These are phyloP conservation scores for Solanum etuberosum DNA, from an alignment of 257 asterid species.

Conservation along the genomic window DNA sequence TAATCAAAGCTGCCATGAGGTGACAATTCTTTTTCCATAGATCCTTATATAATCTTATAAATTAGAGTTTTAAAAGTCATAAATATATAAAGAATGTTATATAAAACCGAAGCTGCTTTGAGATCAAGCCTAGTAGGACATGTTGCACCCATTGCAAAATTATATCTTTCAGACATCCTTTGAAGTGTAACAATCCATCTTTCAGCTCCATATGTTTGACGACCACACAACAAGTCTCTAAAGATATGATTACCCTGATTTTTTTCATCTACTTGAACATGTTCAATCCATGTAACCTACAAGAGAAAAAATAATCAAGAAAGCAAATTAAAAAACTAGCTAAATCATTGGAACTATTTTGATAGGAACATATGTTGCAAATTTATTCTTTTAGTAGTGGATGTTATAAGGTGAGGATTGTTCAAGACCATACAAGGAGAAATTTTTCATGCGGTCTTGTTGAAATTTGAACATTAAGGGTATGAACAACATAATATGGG, in stretches of 20 bases:
- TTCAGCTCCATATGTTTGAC: slow-evolving; percentile 59
- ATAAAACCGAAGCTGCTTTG: slow-evolving; percentile 31
- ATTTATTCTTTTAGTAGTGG: too few relatives aligned
- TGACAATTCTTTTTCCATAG: too few relatives aligned
- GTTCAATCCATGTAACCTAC: too few relatives aligned
- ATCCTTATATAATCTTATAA: not conserved
- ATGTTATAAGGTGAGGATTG: too few relatives aligned
- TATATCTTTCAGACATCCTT: slow-evolving; percentile 50
- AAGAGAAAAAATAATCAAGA: too few relatives aligned
- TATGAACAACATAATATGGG: too few relatives aligned
- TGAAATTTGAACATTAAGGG: too few relatives aligned
- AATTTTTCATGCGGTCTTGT: too few relatives aligned
- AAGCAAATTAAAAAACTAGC: too few relatives aligned
- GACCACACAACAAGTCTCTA: slow-evolving; percentile 35
- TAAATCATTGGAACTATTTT: too few relatives aligned
- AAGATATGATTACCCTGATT: slow-evolving; percentile 34
- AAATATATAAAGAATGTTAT: not conserved
- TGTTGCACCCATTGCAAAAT: slow-evolving; percentile 26
- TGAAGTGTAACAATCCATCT: slow-evolving; percentile 52
- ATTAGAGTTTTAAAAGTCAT: not conserved
- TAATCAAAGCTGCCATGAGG: not conserved
- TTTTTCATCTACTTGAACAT: slow-evolving; percentile 16
- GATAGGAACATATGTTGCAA: too few relatives aligned
- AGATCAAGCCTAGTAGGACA: slow-evolving; percentile 18
- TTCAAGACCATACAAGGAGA: too few relatives aligned